phyloP scores from a whole-genome alignment of 352 stramenopile genomes.

The Elongisporangium prolatum region DNA sequence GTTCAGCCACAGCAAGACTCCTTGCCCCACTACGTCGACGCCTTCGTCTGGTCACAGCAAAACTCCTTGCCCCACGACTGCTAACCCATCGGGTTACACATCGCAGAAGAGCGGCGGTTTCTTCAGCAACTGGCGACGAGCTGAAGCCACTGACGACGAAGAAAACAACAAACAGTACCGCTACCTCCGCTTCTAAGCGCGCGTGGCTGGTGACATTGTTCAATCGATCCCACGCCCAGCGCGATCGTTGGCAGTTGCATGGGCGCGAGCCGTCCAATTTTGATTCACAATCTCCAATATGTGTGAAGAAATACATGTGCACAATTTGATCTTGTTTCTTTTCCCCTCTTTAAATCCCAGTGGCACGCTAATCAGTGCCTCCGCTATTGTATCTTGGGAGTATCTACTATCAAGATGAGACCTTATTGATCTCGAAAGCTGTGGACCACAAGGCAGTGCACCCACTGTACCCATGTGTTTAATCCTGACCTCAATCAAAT shows the following conservation, averaged over 20 bases:
- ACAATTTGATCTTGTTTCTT: neutral
- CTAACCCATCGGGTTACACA: neutral
- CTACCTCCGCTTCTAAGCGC: slow-evolving; percentile 7
- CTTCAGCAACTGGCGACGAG: neutral
- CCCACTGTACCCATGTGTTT: neutral
- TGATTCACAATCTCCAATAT: neutral
- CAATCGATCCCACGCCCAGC: neutral
- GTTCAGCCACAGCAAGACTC: neutral
- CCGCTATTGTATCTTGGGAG: no score
- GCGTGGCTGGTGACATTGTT: neutral
- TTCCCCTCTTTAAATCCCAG: no score
- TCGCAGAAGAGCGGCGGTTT: slow-evolving; percentile 1
- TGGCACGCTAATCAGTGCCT: no score
- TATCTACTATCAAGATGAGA: no score
- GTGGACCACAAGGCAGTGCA: neutral
- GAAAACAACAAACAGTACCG: slow-evolving; percentile 4
- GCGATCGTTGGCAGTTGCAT: neutral
- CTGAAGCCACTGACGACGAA: neutral
- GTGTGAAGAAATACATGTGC: neutral
- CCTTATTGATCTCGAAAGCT: no score
- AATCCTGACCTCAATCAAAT: neutral
- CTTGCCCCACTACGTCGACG: neutral
- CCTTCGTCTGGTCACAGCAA: neutral
- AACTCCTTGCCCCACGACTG: neutral
- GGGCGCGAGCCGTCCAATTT: neutral